Percentiles rank a stretch among this genome's conserved stretches.
These are phyloP conservation scores for Excoecaria agallocha DNA, from an alignment of 345 rosid genomes.

Conservation along the genomic window DNA sequence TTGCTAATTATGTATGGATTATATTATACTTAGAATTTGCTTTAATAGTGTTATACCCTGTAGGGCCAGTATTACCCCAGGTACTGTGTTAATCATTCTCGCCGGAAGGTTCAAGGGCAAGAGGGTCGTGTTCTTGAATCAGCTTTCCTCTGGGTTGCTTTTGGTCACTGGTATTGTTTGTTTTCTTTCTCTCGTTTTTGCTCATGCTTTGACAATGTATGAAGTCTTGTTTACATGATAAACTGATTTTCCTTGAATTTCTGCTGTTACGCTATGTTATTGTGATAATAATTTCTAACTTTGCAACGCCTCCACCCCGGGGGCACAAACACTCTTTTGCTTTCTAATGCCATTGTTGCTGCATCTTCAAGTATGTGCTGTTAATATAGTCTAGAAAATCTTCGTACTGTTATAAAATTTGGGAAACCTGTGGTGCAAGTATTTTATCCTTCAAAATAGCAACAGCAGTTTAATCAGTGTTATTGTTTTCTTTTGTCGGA, in stretches of 20 bases:
- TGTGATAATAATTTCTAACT: not conserved
- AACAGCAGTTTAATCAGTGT: not conserved
- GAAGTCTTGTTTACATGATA: not conserved
- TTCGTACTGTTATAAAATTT: not conserved
- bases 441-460: not conserved
- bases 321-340: not conserved
- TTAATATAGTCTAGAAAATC: not conserved
- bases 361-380: not conserved
- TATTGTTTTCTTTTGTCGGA: not conserved
- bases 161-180: conserved; percentile 48
- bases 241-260: not conserved
- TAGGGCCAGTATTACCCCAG: conserved; percentile 71
- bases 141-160: conserved; percentile 77
- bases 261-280: not conserved
- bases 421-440: not conserved
- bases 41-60: not conserved
- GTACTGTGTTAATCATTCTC: conserved; percentile 65
- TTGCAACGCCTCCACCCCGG: not conserved
- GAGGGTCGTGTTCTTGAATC: conserved; percentile 80
- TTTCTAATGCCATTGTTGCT: too few species aligned
- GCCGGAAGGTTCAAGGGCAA: conserved; percentile 89
- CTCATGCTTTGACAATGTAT: not conserved
- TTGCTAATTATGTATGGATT: not conserved
- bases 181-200: not conserved
- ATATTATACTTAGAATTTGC: not conserved